Evolutionary conservation across 352 stramenopile genomes (phyloP), one percentile per base, ranked within the genome.

Genomic region (Globisporangium spinosum): DNA sequence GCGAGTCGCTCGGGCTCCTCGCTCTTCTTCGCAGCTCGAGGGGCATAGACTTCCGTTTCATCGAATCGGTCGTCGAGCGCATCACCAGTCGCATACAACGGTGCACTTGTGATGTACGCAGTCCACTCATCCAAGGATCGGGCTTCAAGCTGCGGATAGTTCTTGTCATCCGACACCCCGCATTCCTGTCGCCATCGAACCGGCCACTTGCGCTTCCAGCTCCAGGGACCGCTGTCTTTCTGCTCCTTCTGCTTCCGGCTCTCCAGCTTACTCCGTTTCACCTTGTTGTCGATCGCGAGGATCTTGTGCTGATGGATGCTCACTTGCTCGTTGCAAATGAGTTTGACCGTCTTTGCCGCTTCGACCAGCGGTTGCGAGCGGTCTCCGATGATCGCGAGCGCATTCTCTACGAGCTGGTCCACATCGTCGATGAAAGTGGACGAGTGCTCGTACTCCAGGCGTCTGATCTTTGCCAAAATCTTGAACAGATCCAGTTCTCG

Each of bases 161-260:
- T 80, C 58, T 74, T 82, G 51, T 91, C 82, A 57, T 90, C 83
- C 35, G 89, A 88, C 20, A 75, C 74, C 9, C 83, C 85, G 64
- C 84, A 94, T 67, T 95, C 88, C 63, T 91, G 77, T 60, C 88
- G 78, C 88, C 88, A 95, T 62, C 71, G 78, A 65, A 94, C 68
- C 27, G 83, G 80, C 82, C 83, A 94, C 22, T 73, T 80, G 38
- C 73, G 70, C 69, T 83, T 83, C 20, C 71, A 70, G 15, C 74
- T 75, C 38, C 69, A 72, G 17, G 68, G 47, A 22, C 62, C 65
- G 4, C 71, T 70, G 32, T 81, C 68, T 60, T 79, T 74, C 1
- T 80, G 65, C 15, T 69, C 62, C 56, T 78, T 72, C 25, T 83
- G 70, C 27, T 69, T 71, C 29, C 76, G 74, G 62, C 65, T 74